phyloP scores from a whole-genome alignment of 495 filamentous ascomycete genomes.

The Pseudoneurospora amorphoporcata region DNA sequence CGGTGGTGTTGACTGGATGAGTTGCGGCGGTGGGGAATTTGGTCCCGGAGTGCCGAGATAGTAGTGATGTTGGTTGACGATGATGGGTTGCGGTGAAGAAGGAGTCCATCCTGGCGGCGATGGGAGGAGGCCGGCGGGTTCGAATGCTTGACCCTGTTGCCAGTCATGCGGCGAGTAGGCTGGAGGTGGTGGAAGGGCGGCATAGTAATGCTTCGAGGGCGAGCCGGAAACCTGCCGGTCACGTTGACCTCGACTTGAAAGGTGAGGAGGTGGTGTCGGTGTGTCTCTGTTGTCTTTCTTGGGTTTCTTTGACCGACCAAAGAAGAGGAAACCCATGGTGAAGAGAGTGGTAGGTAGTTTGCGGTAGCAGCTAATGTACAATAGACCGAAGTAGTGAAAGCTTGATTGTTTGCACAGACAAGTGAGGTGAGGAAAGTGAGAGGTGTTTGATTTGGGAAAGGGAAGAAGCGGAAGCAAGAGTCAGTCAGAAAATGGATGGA shows the following conservation, averaged over 20 bases:
- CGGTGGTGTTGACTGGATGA: not conserved
- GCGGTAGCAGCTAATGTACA: not conserved
- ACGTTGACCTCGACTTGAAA: not conserved
- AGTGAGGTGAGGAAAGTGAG: not conserved
- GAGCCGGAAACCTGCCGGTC: not conserved
- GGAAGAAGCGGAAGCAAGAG: not conserved
- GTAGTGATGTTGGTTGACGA: constrained; percentile 41
- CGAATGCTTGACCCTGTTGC: constrained; percentile 16
- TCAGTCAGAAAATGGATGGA: not conserved
- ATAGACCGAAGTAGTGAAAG: not conserved
- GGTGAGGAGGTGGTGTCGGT: constrained; percentile 6
- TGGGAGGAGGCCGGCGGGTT: constrained; percentile 26
- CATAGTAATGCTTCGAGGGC: constrained; percentile 4
- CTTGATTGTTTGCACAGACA: not conserved
- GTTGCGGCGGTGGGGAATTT: constrained; percentile 10
- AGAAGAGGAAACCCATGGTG: constrained; percentile 40
- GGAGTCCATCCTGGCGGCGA: constrained; percentile 25
- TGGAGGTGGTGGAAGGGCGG: constrained; percentile 7
- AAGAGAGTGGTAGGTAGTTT: not conserved
- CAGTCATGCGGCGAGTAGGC: constrained; percentile 11
- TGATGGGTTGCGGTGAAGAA: constrained; percentile 25
- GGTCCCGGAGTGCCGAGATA: constrained; percentile 26
- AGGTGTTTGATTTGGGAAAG: not conserved
- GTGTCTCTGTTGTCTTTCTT: constrained; percentile 7
- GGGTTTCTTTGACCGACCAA: constrained; percentile 33